Conservation (phyloP, 2,329 filamentous ascomycete species). For the Aspergillus oerlinghausenensis region DNA sequence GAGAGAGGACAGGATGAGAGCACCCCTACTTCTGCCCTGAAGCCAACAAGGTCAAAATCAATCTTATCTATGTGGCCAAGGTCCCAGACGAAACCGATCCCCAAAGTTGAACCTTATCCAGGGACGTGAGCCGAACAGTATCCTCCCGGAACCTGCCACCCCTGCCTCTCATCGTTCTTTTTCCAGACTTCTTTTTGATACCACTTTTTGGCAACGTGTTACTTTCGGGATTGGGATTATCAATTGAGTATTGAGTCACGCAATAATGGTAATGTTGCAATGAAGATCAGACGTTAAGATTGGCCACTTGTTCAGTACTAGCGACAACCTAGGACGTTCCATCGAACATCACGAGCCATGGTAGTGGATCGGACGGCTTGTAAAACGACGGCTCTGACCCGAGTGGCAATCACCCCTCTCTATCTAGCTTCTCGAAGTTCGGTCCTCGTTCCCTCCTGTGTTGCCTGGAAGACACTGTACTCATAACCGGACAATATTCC, state of each 20-base stretch:
- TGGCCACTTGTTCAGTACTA: conserved; percentile 10
- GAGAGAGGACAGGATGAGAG: conserved; percentile 4
- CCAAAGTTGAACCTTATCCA: conserved; percentile 31
- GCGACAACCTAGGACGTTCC: neutral
- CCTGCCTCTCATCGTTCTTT: neutral
- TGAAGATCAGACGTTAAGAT: neutral
- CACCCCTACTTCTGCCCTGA: conserved; percentile 5
- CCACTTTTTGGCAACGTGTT: neutral
- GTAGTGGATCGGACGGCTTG: conserved; percentile 5
- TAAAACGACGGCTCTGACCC: neutral
- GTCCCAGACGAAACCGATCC: conserved; percentile 17
- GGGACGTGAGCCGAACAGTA: conserved; percentile 29
- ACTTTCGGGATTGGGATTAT: neutral
- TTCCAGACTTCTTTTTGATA: neutral
- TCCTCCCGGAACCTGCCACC: neutral
- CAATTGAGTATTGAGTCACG: neutral
- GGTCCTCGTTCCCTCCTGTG: neutral
- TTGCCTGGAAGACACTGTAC: too few relatives aligned
- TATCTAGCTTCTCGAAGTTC: neutral
- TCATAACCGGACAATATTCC: neutral
- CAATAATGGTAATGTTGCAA: neutral
- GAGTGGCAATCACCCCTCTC: neutral
- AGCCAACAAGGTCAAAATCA: conserved; percentile 29
- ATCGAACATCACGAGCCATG: conserved; percentile 10
- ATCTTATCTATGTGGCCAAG: conserved; percentile 26